phyloP scores from a whole-genome alignment of 805 yeast species.

The Groenewaldozyma salmanticensis region DNA sequence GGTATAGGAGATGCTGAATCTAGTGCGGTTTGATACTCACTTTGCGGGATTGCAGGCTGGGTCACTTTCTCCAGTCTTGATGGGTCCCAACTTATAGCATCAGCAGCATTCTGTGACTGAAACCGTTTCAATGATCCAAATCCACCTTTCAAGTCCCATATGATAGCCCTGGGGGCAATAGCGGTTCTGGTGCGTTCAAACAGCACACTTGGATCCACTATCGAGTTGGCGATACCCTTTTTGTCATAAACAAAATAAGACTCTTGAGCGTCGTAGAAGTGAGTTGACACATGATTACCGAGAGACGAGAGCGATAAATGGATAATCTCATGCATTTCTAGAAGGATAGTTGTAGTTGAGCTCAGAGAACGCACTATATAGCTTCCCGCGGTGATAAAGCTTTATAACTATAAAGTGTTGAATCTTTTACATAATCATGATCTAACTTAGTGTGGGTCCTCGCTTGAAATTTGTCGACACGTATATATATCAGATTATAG shows the following conservation, averaged over 20 bases:
- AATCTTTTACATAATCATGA: too few relatives aligned
- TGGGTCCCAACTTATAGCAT: slow-evolving; percentile 12
- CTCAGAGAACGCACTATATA: too few relatives aligned
- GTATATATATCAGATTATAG: too few relatives aligned
- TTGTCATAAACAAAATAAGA: slow-evolving; percentile 44
- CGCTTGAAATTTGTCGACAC: too few relatives aligned
- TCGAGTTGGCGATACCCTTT: slow-evolving; percentile 19
- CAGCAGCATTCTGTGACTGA: slow-evolving; percentile 6
- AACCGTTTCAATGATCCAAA: slow-evolving; percentile 46
- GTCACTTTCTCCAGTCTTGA: slow-evolving; percentile 18
- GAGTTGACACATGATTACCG: slow-evolving; percentile 69
- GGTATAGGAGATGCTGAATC: slow-evolving; percentile 34
- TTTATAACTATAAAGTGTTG: too few relatives aligned
- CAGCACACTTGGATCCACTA: slow-evolving; percentile 38
- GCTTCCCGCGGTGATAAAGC: too few relatives aligned
- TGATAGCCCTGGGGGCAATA: slow-evolving; percentile 70
- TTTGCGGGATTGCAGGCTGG: slow-evolving; percentile 34
- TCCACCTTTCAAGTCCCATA: slow-evolving; percentile 79
- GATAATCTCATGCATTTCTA: slow-evolving; percentile 69
- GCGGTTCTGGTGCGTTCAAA: slow-evolving; percentile 37
- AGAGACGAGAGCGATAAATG: slow-evolving; percentile 61
- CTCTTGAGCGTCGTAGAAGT: slow-evolving; percentile 75
- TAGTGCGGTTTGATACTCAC: slow-evolving; percentile 53
- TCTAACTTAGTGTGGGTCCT: too few relatives aligned
- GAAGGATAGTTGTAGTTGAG: too few relatives aligned